Percentiles rank a stretch among this genome's conserved stretches.
Evolutionary conservation across 306 rosid genomes (phyloP).

Genomic region (Citrullus amarus): DNA sequence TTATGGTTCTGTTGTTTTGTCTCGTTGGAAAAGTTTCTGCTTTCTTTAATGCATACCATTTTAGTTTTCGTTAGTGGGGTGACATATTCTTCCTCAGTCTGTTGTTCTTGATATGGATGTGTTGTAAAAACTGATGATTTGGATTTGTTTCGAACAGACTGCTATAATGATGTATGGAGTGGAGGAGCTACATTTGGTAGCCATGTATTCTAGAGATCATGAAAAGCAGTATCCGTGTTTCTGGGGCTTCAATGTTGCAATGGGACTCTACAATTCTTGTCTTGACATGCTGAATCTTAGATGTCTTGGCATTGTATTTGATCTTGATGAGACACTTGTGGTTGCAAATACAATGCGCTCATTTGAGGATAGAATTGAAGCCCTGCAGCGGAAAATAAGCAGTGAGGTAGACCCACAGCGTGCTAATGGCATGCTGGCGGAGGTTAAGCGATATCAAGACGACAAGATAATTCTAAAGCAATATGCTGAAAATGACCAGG

Average conservation of each 20-base stretch:
- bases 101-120: background rate
- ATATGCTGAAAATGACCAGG: conserved; percentile 85
- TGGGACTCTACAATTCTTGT: conserved; percentile 77
- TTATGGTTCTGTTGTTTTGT: background rate
- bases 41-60: background rate
- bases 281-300: conserved; percentile 89
- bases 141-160: conserved; percentile 43
- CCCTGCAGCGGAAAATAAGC: conserved; percentile 77
- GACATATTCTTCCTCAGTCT: background rate
- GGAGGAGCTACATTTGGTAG: conserved; percentile 93
- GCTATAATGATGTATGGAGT: conserved; percentile 64
- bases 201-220: conserved; percentile 62
- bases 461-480: conserved; percentile 86
- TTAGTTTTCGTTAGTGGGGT: background rate
- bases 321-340: conserved; percentile 94
- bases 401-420: conserved; percentile 74
- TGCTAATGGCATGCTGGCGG: conserved; percentile 74
- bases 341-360: conserved; percentile 99
- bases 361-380: conserved; percentile 92
- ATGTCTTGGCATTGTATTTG: conserved; percentile 97
- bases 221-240: conserved; percentile 59
- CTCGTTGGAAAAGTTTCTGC: background rate
- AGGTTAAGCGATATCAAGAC: conserved; percentile 76
- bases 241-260: conserved; percentile 77
- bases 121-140: conserved; percentile 8